A percentile compares a stretch with the other conserved stretches of the same genome.
phyloP scores from a whole-genome alignment of 345 rosid species.

The Linum tenue region DNA sequence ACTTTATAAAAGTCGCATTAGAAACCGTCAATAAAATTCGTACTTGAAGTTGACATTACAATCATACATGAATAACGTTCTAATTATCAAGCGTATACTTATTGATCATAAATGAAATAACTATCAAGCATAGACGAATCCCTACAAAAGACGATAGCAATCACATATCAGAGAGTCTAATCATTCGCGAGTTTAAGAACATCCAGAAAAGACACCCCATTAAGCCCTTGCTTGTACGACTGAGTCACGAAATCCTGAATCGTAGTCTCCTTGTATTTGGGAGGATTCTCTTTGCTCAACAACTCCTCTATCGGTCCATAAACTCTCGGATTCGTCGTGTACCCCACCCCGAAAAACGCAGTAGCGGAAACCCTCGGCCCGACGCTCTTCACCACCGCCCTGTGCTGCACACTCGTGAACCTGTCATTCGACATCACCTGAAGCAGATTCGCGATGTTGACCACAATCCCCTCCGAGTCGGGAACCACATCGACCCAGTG shows the following conservation, averaged over 20 bases:
- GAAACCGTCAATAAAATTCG: no score
- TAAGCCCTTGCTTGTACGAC: neutral
- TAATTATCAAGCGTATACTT: no score
- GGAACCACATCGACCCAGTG: neutral
- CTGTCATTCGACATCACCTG: conserved; percentile 24
- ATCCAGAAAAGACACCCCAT: neutral
- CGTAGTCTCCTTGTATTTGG: conserved; percentile 22
- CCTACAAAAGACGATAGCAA: no score
- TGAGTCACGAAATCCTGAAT: conserved; percentile 8
- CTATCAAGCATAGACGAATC: no score
- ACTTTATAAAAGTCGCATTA: no score
- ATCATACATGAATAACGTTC: no score
- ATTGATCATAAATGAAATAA: no score
- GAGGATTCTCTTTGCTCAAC: conserved; percentile 24
- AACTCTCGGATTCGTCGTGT: neutral
- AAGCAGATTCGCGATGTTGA: conserved; percentile 19
- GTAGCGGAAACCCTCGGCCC: conserved; percentile 15
- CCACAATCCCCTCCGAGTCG: conserved; percentile 8
- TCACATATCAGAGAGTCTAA: no score
- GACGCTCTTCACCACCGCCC: conserved; percentile 7
- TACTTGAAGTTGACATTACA: no score
- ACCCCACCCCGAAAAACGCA: neutral
- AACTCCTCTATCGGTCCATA: conserved; percentile 27
- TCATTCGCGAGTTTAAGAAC: neutral
- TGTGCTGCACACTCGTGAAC: conserved; percentile 6